Conservation (phyloP, 768 basidiomycete species). For the Mycena indigotica region DNA sequence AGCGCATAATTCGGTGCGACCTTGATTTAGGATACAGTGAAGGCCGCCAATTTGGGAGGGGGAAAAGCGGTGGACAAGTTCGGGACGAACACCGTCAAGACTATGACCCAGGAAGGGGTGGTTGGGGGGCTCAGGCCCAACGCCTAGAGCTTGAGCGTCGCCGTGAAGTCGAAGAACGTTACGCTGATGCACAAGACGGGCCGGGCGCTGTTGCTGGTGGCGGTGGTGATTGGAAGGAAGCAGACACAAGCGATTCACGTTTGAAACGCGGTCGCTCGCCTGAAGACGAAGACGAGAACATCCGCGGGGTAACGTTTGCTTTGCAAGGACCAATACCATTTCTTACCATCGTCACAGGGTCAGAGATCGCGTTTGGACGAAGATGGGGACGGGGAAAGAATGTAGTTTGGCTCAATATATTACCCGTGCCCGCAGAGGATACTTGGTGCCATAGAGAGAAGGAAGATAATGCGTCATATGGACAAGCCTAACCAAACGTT, state of each 20-base stretch:
- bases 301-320: conserved; percentile 51
- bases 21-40: conserved; percentile 96
- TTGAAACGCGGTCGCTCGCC: conserved; percentile 77
- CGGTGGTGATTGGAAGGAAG: conserved; percentile 84
- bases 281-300: conserved; percentile 69
- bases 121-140: conserved; percentile 90
- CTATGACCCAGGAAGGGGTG: conserved; percentile 94
- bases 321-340: conserved; percentile 5
- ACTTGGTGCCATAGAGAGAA: conserved; percentile 39
- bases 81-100: conserved; percentile 97
- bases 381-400: conserved; percentile 68
- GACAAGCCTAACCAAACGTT: conserved; percentile 61
- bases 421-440: conserved; percentile 35
- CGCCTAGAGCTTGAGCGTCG: conserved; percentile 71
- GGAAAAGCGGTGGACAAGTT: conserved; percentile 96
- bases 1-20: conserved; percentile 97
- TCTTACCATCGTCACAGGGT: conserved; percentile 37
- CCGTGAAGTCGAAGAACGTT: conserved; percentile 84
- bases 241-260: conserved; percentile 46
- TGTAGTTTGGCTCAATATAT: conserved; percentile 47
- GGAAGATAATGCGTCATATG: conserved; percentile 58
- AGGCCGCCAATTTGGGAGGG: conserved; percentile 94
- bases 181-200: conserved; percentile 77
- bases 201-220: conserved; percentile 82
- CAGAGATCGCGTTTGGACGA: conserved; percentile 66